phyloP scores from a whole-genome alignment of 73 alveolate species.

The Durusdinium trenchii region DNA sequence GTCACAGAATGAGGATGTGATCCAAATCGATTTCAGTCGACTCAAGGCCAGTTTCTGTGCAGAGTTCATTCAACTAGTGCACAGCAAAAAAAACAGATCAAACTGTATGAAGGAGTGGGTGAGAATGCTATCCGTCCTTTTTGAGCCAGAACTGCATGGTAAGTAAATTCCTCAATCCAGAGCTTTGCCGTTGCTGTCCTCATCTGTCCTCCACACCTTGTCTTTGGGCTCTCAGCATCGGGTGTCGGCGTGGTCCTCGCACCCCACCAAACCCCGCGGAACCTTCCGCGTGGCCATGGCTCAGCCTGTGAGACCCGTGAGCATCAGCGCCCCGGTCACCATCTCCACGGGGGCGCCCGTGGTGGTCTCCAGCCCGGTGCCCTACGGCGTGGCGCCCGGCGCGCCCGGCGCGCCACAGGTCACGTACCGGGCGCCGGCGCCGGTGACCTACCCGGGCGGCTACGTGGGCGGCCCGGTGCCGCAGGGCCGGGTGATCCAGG shows the following conservation, averaged over 20 bases:
- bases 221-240: too few relatives aligned
- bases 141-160: too few relatives aligned
- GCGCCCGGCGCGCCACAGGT: constrained; percentile 31
- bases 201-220: too few relatives aligned
- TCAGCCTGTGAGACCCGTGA: constrained; percentile 36
- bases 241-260: not conserved
- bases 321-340: constrained; percentile 45
- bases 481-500: constrained; percentile 58
- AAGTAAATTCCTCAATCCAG: too few relatives aligned
- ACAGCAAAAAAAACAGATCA: too few relatives aligned
- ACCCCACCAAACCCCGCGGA: not conserved
- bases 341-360: constrained; percentile 70
- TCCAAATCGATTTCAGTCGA: constrained; percentile 18
- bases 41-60: not conserved
- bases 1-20: constrained; percentile 8
- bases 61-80: too few relatives aligned
- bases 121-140: too few relatives aligned
- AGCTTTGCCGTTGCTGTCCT: too few relatives aligned
- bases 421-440: constrained; percentile 36
- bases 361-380: constrained; percentile 62
- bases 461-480: constrained; percentile 35
- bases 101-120: too few relatives aligned
- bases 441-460: not conserved
- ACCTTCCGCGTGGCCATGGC: not conserved
- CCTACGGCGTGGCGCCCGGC: constrained; percentile 51